phyloP scores from a whole-genome alignment of 1,284 basidiomycete species.

The Puccinia triticina region DNA sequence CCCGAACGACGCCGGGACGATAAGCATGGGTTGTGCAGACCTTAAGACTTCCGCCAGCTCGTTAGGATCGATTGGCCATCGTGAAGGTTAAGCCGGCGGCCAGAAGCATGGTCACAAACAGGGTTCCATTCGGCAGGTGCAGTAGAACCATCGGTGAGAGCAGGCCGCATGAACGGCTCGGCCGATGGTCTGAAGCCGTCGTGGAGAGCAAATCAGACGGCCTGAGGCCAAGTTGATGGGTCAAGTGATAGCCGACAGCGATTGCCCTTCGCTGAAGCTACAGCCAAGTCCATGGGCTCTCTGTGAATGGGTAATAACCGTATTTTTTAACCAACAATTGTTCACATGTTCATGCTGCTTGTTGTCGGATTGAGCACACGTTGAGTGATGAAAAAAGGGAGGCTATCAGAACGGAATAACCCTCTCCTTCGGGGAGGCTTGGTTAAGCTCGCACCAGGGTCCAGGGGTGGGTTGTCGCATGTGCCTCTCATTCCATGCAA shows the following conservation, averaged over 20 bases:
- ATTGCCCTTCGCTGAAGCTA: constrained; percentile 2
- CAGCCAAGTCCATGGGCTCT: constrained; percentile 6
- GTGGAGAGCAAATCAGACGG: not conserved
- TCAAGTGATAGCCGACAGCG: not conserved
- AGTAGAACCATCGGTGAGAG: constrained; percentile 59
- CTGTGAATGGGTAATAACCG: not conserved
- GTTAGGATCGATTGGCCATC: constrained; percentile 59
- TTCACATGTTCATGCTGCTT: not conserved
- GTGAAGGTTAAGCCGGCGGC: constrained; percentile 58
- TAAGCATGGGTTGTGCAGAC: constrained; percentile 58
- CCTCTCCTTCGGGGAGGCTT: too few relatives aligned
- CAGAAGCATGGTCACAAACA: constrained; percentile 59
- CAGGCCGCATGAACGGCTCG: not conserved
- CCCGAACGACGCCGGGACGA: constrained; percentile 58
- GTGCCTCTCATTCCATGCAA: too few relatives aligned
- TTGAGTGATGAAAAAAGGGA: not conserved
- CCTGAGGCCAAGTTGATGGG: constrained; percentile 5
- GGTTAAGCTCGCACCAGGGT: too few relatives aligned
- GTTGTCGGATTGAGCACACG: not conserved
- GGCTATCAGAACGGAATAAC: not conserved
- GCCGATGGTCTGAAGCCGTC: not conserved
- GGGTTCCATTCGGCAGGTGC: constrained; percentile 61
- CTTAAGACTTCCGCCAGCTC: constrained; percentile 61
- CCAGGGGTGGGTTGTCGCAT: too few relatives aligned
- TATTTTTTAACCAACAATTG: not conserved